Evolutionary conservation across 176 grass and related monocot species (phyloP).

Genomic region (Melocanna baccifera): DNA sequence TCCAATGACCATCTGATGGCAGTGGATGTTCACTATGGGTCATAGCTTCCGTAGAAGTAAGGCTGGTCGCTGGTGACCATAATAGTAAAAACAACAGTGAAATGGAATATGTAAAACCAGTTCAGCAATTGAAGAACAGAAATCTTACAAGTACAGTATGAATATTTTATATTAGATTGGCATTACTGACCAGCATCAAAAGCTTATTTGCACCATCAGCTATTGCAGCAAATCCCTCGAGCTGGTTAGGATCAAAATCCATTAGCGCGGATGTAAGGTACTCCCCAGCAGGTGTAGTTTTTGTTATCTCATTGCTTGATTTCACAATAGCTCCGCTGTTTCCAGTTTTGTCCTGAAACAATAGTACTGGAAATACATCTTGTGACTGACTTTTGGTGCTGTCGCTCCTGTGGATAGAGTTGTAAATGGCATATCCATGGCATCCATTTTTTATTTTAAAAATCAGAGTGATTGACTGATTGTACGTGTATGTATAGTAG

Average conservation of each 20-base stretch:
- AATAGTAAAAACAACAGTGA: neutral
- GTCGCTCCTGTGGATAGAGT: constrained; percentile 46
- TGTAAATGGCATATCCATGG: neutral
- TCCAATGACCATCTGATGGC: neutral
- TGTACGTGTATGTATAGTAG: constrained; percentile 14
- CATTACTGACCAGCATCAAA: constrained; percentile 85
- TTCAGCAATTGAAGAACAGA: constrained; percentile 1
- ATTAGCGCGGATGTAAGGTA: constrained; percentile 89
- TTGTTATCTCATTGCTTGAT: constrained; percentile 72
- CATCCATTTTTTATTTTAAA: constrained; percentile 1
- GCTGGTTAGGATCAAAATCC: constrained; percentile 93
- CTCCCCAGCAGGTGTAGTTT: constrained; percentile 95
- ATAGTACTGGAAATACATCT: constrained; percentile 32
- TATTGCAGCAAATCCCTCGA: constrained; percentile 92
- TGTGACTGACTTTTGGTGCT: constrained; percentile 41
- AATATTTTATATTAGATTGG: constrained; percentile 5
- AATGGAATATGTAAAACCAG: neutral
- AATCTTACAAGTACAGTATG: neutral
- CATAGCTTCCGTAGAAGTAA: neutral
- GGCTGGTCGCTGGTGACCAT: neutral
- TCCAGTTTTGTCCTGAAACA: constrained; percentile 60
- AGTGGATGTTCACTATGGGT: neutral
- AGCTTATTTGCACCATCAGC: constrained; percentile 99
- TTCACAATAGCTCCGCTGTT: constrained; percentile 85
- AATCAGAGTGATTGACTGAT: neutral